phyloP scores from a whole-genome alignment of 1,284 basidiomycete genomes.

The Bondarzewia mesenterica region DNA sequence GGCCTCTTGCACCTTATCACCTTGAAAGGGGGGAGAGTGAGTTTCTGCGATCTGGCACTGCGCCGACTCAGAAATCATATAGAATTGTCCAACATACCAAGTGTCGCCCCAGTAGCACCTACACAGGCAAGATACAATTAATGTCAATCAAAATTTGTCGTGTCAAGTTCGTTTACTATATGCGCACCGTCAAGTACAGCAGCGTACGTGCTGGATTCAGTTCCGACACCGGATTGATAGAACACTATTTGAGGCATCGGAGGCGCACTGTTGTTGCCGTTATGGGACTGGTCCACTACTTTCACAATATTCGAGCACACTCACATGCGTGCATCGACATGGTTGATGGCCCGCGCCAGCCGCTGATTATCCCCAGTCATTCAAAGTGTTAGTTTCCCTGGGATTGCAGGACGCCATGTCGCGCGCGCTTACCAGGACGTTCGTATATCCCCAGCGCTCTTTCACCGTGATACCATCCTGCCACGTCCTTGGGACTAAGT shows the following conservation, averaged over 20 bases:
- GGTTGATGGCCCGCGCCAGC: slow-evolving; percentile 45
- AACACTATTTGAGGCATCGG: slow-evolving; percentile 58
- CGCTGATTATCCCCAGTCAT: slow-evolving; percentile 23
- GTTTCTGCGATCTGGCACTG: too few species aligned
- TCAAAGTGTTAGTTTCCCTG: neutral
- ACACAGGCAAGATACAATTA: too few species aligned
- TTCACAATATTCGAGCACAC: slow-evolving; percentile 11
- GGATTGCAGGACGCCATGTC: too few species aligned
- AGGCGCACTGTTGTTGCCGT: slow-evolving; percentile 24
- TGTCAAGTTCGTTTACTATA: too few species aligned
- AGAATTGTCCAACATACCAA: slow-evolving; percentile 42
- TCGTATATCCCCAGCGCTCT: slow-evolving; percentile 51
- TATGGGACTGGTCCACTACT: neutral
- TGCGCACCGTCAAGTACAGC: slow-evolving; percentile 25
- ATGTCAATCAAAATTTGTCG: too few species aligned
- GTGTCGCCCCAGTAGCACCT: slow-evolving; percentile 52
- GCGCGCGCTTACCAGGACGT: slow-evolving; percentile 53
- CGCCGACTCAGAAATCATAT: too few species aligned
- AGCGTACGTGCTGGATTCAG: slow-evolving; percentile 48
- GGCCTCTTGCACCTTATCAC: slow-evolving; percentile 63
- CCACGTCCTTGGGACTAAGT: slow-evolving; percentile 30
- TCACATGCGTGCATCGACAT: slow-evolving; percentile 45
- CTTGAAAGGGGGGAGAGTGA: slow-evolving; percentile 24
- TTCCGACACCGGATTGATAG: slow-evolving; percentile 65
- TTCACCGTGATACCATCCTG: slow-evolving; percentile 37